Percentiles rank a stretch among this genome's conserved stretches.
Evolutionary conservation across 176 grass and related monocot genomes (phyloP).

Genomic region (Aegilops speltoides): DNA sequence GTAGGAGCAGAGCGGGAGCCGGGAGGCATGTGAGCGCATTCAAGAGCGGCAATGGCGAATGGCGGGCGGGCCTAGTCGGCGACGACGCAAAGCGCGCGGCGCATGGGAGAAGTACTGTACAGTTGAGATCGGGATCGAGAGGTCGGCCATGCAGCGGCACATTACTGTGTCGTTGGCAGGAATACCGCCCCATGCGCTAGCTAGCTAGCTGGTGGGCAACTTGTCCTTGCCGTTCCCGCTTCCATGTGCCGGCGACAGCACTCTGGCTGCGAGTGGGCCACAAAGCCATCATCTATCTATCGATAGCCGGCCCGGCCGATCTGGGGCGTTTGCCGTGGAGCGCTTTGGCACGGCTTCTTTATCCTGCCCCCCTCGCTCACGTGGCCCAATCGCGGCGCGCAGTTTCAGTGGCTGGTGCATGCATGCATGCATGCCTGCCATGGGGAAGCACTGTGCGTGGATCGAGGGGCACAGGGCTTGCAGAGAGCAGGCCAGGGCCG

Average conservation of each 20-base stretch:
- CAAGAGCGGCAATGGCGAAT: neutral
- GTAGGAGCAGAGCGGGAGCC: too few relatives aligned
- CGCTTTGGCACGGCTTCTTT: neutral
- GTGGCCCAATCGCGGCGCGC: constrained; percentile 4
- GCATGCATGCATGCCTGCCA: neutral
- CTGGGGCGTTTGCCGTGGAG: neutral
- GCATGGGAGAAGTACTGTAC: neutral
- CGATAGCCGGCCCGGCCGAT: neutral
- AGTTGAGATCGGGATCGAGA: neutral
- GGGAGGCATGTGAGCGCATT: constrained; percentile 41
- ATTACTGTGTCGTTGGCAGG: neutral
- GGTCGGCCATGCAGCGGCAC: neutral
- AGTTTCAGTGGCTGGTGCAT: neutral
- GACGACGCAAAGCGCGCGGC: neutral
- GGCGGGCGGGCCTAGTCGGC: neutral
- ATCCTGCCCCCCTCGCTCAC: neutral
- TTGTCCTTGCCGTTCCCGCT: neutral
- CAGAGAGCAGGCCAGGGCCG: neutral
- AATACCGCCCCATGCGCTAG: neutral
- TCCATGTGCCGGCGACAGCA: neutral
- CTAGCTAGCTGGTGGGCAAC: neutral
- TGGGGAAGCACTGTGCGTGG: neutral
- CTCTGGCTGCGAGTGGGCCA: neutral
- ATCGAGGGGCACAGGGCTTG: neutral
- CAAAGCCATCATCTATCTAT: neutral